Percentiles rank a stretch among this genome's conserved stretches.
Evolutionary conservation across 192 early-diverging fungal genomes (phyloP).

Genomic region (Chytriomyces sp.): DNA sequence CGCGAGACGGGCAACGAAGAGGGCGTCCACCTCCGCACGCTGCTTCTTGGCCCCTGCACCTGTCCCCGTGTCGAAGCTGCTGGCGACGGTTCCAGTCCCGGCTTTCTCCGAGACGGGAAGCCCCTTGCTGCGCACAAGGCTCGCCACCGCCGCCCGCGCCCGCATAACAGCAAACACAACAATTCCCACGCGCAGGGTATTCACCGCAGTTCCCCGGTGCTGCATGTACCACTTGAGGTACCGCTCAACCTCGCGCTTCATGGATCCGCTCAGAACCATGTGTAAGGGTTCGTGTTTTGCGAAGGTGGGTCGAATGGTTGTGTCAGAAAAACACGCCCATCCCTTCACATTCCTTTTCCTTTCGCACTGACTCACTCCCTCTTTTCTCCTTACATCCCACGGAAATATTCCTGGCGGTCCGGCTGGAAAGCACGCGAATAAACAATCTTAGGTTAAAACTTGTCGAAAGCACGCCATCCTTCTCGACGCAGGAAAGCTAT

Average conservation of each 20-base stretch:
- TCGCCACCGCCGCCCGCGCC: background rate
- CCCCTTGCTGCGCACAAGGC: background rate
- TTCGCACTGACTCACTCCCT: too few species aligned
- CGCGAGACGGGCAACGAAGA: constrained; percentile 67
- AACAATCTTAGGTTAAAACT: too few species aligned
- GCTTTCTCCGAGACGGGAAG: background rate
- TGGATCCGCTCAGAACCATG: background rate
- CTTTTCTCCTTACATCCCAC: too few species aligned
- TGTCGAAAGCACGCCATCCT: too few species aligned
- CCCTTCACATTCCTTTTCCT: too few species aligned
- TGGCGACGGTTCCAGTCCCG: background rate
- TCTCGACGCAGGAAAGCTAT: too few species aligned
- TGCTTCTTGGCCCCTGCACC: background rate
- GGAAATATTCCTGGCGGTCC: too few species aligned
- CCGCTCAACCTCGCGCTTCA: background rate
- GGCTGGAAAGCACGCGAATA: too few species aligned
- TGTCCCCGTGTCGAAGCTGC: constrained; percentile 44
- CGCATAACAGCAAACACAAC: background rate
- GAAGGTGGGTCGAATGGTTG: too few species aligned
- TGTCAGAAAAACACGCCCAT: too few species aligned
- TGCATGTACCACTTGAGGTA: constrained; percentile 5
- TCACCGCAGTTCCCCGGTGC: background rate
- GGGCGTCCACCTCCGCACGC: constrained; percentile 50
- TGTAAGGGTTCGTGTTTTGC: too few species aligned
- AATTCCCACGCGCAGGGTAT: background rate